These are phyloP conservation scores for Venturia oleaginea DNA, from an alignment of 2,329 filamentous ascomycete genomes.

Conservation along the genomic window DNA sequence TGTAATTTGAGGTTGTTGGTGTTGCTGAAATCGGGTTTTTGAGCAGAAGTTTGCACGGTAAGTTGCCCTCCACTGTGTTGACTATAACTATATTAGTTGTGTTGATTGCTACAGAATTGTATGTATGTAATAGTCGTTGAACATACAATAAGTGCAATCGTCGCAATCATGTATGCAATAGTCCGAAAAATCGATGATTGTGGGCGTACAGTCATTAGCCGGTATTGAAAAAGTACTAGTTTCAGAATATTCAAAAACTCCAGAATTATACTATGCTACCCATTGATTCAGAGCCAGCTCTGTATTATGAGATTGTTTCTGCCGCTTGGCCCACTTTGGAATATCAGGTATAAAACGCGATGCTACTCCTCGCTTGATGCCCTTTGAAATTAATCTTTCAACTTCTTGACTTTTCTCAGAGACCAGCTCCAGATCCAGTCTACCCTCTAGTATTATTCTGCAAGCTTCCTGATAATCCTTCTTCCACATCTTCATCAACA, in stretches of 20 bases:
- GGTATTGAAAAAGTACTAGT: too few species aligned
- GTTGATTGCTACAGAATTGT: too few species aligned
- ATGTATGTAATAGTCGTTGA: too few species aligned
- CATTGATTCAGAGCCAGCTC: background rate
- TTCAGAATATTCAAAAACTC: slow-evolving; percentile 4
- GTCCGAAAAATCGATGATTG: too few species aligned
- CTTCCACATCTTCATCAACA: slow-evolving; percentile 2
- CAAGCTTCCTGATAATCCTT: slow-evolving; percentile 5
- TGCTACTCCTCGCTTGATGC: slow-evolving; percentile 7
- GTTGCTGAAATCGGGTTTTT: too few species aligned
- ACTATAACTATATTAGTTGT: too few species aligned
- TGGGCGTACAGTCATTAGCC: too few species aligned
- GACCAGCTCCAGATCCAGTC: slow-evolving; percentile 7
- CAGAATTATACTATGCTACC: background rate
- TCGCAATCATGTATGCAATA: too few species aligned
- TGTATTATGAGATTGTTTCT: background rate
- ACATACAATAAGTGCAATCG: too few species aligned
- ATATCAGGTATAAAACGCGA: slow-evolving; percentile 1
- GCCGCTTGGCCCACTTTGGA: slow-evolving; percentile 1
- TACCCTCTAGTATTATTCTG: background rate
- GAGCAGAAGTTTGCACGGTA: too few species aligned
- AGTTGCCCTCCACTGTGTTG: too few species aligned
- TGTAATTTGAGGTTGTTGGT: too few species aligned
- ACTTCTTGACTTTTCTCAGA: background rate
- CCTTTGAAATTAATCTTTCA: background rate